Conservation (phyloP, 2,329 filamentous ascomycete genomes). For the Hortaea sp. region DNA sequence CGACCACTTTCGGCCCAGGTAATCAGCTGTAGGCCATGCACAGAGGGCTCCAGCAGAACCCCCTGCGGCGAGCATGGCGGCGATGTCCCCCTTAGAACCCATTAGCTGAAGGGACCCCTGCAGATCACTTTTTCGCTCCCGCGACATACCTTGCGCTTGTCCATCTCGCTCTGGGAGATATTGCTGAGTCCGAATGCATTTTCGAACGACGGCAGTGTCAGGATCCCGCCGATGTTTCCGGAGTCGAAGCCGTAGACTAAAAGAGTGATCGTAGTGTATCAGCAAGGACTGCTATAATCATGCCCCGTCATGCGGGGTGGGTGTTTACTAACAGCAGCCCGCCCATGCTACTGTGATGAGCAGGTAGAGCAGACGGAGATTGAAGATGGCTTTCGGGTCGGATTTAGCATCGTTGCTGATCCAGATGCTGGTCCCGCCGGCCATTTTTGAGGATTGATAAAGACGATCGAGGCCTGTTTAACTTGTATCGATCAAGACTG, state of each 20-base stretch:
- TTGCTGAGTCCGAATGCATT: conserved; percentile 9
- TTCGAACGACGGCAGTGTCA: conserved; percentile 11
- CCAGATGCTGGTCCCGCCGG: background rate
- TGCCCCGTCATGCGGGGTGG: no score
- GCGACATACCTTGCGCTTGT: background rate
- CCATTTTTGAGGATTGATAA: background rate
- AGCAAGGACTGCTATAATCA: no score
- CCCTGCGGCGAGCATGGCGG: conserved; percentile 11
- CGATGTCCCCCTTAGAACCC: conserved; percentile 6
- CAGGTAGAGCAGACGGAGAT: conserved; percentile 7
- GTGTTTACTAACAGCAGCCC: conserved; percentile 4
- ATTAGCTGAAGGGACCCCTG: background rate
- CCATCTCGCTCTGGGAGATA: conserved; percentile 4
- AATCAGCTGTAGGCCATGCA: conserved; percentile 9
- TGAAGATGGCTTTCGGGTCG: conserved; percentile 10
- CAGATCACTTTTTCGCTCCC: background rate
- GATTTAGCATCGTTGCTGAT: conserved; percentile 9
- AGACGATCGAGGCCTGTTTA: no score
- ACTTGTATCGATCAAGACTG: no score
- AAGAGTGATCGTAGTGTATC: no score
- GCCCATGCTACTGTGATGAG: conserved; percentile 6
- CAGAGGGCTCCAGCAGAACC: conserved; percentile 10
- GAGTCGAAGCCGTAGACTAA: conserved; percentile 11
- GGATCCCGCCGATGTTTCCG: conserved; percentile 11
- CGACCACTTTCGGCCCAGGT: conserved; percentile 11